Conservation (phyloP, 2,329 filamentous ascomycete species). For the Diplodia corticola region DNA sequence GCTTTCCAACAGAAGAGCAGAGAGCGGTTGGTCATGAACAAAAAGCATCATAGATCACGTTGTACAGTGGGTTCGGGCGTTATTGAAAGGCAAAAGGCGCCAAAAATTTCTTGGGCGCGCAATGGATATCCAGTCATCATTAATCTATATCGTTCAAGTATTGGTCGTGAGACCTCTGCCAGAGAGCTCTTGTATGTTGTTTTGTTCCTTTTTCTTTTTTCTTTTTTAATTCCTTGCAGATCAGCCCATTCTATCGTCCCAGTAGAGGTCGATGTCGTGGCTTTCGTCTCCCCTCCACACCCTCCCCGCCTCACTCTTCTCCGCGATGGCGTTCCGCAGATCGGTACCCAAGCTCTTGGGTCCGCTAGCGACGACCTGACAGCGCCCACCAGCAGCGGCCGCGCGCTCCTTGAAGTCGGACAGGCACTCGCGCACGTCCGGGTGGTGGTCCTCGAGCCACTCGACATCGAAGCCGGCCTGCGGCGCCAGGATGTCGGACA, state of each 20-base stretch:
- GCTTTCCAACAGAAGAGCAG: not conserved
- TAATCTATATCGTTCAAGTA: constrained; percentile 14
- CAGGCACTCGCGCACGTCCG: constrained; percentile 28
- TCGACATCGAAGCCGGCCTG: constrained; percentile 27
- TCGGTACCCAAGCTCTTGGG: constrained; percentile 38
- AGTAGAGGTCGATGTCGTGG: constrained; percentile 35
- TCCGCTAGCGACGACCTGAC: constrained; percentile 36
- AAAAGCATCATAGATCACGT: constrained; percentile 13
- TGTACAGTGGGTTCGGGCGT: constrained; percentile 2
- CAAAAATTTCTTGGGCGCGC: constrained; percentile 2
- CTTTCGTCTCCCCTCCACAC: constrained; percentile 38
- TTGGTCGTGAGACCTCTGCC: not conserved
- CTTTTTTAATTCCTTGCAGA: not conserved
- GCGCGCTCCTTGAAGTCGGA: constrained; percentile 31
- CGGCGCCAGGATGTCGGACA: constrained; percentile 7
- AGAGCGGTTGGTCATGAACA: constrained; percentile 6
- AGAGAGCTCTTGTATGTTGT: not conserved
- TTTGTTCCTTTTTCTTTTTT: not conserved
- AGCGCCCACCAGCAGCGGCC: constrained; percentile 28
- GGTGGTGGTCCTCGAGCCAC: constrained; percentile 31
- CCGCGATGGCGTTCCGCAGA: constrained; percentile 35
- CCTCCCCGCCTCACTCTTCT: constrained; percentile 33
- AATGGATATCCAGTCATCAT: constrained; percentile 21
- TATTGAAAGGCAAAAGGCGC: not conserved
- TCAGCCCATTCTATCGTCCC: constrained; percentile 35